phyloP scores from a whole-genome alignment of 2,329 filamentous ascomycete species.

The Colletotrichum truncatum region DNA sequence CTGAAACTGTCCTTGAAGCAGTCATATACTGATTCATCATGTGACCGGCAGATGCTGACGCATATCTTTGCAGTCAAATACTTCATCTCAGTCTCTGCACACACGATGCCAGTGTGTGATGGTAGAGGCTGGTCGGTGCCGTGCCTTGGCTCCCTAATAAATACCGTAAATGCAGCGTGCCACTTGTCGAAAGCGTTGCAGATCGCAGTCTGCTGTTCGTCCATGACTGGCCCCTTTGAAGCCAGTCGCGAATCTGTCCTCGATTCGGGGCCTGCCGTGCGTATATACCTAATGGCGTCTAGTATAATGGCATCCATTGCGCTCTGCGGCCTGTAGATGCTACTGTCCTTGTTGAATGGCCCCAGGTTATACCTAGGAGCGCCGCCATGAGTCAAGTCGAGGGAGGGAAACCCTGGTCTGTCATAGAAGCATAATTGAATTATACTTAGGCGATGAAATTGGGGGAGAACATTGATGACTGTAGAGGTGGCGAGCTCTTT shows the following conservation, averaged over 20 bases:
- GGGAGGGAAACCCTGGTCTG: slow-evolving; percentile 3
- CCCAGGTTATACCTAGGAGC: slow-evolving; percentile 4
- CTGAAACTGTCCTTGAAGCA: slow-evolving; percentile 12
- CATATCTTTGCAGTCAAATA: slow-evolving; percentile 22
- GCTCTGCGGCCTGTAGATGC: slow-evolving; percentile 21
- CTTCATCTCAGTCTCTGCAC: slow-evolving; percentile 25
- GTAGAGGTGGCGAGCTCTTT: slow-evolving; percentile 8
- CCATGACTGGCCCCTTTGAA: slow-evolving; percentile 12
- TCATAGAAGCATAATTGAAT: slow-evolving; percentile 23
- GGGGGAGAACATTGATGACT: slow-evolving; percentile 6
- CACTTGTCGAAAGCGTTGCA: slow-evolving; percentile 14
- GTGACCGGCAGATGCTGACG: slow-evolving; percentile 22
- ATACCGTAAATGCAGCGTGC: slow-evolving; percentile 21
- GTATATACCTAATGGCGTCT: slow-evolving; percentile 20
- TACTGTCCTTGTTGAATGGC: slow-evolving; percentile 12
- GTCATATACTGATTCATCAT: slow-evolving; percentile 24
- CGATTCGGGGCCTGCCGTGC: slow-evolving; percentile 11
- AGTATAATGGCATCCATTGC: slow-evolving; percentile 26
- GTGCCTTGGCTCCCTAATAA: neutral
- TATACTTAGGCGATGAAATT: slow-evolving; percentile 22
- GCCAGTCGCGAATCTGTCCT: slow-evolving; percentile 22
- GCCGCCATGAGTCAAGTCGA: neutral
- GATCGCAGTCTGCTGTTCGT: slow-evolving; percentile 13
- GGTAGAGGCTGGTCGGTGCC: neutral
- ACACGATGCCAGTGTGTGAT: slow-evolving; percentile 4